Evolutionary conservation across 106 monocot species (phyloP), one percentile per base, ranked within the genome.

Genomic region (Amphibolis antarctica): DNA sequence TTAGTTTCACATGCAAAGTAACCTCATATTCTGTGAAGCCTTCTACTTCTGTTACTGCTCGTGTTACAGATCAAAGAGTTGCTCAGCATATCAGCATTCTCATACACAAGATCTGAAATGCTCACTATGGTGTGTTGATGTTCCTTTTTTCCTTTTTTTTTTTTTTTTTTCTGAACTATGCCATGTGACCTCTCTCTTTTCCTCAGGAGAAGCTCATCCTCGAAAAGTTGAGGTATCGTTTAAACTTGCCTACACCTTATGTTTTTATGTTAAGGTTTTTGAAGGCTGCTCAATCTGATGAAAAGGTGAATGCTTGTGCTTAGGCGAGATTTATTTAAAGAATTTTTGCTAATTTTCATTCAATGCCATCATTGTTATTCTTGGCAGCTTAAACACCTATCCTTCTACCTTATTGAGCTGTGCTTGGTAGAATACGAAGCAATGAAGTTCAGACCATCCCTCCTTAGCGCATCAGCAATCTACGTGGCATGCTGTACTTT

Each of bases 181-280:
- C n/a, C 20, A 53, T 46, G 12, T 25, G n/a, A 15, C 28, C 10
- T 12, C 47, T 19, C 50, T 1, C 43, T 13, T 55, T 61, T 50
- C 44, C 47, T 22, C 71, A 82, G 82, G 78, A 82, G 59, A 78
- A 56, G 44, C 67, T 68, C 20, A 63, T 82, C 15, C 63, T 82
- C 23, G 66, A 12, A 46, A 71, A 63, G 42, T 49, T 82, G 64
- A 70, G 46, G 6, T 82, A 70, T 54, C 77, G 78, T 28, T 53
- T 82, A 60, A 82, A 78, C 55, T n/a, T 71, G 21, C 82, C 82
- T 24, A 82, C 78, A 62, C 71, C 82, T 24, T 78, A 78, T 68
- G 78, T 82, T 22, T 82, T 82, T 46, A 75, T 82, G 77, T 43
- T 78, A 23, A 78, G 82, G 60, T 82, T 82, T 63, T 49, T 82